Evolutionary conservation across 768 basidiomycete genomes (phyloP), one percentile per base, ranked within the genome.

Genomic region (Steccherinum ochraceum): DNA sequence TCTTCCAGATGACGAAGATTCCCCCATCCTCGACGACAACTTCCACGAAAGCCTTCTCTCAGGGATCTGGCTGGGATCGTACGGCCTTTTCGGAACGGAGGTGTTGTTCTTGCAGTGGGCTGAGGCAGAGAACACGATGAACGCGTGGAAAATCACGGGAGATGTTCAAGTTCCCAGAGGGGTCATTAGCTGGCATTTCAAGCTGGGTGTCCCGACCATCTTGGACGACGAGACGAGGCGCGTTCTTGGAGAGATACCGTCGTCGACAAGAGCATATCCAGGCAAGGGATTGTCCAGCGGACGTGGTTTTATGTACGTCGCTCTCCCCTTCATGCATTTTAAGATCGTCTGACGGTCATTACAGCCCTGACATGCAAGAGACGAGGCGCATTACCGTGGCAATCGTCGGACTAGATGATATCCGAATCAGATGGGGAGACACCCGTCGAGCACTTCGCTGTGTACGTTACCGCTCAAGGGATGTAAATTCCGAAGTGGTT

Each of bases 31-130:
- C 2, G 24, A 50, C 3, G 2, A 21, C 55, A 5, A 57, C 58
- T 39, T 52, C 56, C 12, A 63, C 59, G 18, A 56, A 63, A 42
- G 56, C 58, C 20, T 47, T 63, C 24, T 61, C 46, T 47, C n/a
- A n/a, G 61, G 61, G 1, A 24, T 63, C 12, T 63, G 61, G 61
- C 46, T 63, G 21, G 61, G 61, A 10, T 45, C 56, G 25, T 59
- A 63, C 45, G 58, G 55, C 4, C 26, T 53, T 3, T 58, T 58
- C 30, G 55, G 58, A 11, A 63, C 59, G 13, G 56, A 63, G 45
- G 56, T 60, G 21, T 47, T 60, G 25, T 61, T 48, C 48, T 26
- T 63, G 13, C 49, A 52, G 40, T 39, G 54, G 45, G 49, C 53
- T 39, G 44, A 40, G 12, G 40, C 19, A 0, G 49, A 25, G 21